Conservation (phyloP, 305 asterid species). For the Solanum aculeatissimum region DNA sequence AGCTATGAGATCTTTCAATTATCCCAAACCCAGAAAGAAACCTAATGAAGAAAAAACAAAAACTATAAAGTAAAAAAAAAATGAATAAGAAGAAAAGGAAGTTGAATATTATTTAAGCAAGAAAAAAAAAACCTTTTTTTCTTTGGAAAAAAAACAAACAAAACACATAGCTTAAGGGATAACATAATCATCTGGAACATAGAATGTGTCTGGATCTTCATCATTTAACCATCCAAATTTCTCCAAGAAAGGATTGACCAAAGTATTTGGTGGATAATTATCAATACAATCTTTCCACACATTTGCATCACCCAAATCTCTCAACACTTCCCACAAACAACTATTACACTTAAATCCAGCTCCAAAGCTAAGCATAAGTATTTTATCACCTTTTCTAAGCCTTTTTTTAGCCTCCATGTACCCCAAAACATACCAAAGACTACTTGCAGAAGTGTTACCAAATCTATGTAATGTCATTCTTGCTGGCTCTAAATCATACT, state of each 20-base stretch:
- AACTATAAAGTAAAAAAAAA: not conserved
- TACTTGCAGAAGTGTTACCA: slow-evolving; percentile 84
- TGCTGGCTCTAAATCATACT: slow-evolving; percentile 71
- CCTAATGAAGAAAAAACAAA: not conserved
- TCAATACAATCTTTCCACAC: slow-evolving; percentile 55
- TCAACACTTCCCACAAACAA: slow-evolving; percentile 60
- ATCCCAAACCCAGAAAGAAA: not conserved
- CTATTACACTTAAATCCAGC: slow-evolving; percentile 88
- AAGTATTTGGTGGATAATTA: slow-evolving; percentile 36
- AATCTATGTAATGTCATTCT: slow-evolving; percentile 80
- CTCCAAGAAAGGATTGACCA: slow-evolving; percentile 57
- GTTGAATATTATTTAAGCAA: not conserved
- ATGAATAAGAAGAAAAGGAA: not conserved
- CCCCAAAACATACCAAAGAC: slow-evolving; percentile 74
- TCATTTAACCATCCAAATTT: slow-evolving; percentile 52
- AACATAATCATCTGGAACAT: slow-evolving; percentile 34
- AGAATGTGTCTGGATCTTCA: slow-evolving; percentile 46
- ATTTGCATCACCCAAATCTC: slow-evolving; percentile 44
- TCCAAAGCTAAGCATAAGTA: slow-evolving; percentile 75
- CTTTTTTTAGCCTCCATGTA: slow-evolving; percentile 76
- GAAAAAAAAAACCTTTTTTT: not conserved
- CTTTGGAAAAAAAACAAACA: not conserved
- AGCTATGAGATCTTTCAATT: not conserved
- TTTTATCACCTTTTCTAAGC: slow-evolving; percentile 51
- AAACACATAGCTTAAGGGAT: slow-evolving; percentile 1